Evolutionary conservation across 1,139 yeast species (phyloP).

Genomic region (Protomyces inouyei): DNA sequence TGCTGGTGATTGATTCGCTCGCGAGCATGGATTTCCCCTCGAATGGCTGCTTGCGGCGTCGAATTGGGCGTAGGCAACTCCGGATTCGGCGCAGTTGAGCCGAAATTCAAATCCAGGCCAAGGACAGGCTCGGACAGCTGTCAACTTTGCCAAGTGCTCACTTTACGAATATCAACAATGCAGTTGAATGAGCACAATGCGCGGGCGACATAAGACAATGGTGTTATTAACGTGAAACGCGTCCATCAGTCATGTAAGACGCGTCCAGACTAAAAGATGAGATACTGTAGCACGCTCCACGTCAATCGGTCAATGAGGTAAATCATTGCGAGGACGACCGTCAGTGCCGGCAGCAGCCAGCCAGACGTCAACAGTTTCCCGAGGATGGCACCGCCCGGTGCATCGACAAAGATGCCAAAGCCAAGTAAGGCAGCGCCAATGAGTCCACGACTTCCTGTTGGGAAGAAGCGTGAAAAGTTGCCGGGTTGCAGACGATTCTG

Average conservation of each 20-base stretch:
- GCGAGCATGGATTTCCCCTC: too few species aligned
- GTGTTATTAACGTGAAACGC: too few species aligned
- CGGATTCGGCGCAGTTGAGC: too few species aligned
- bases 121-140: too few species aligned
- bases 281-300: background rate
- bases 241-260: background rate
- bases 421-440: constrained; percentile 7
- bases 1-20: too few species aligned
- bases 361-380: background rate
- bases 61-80: too few species aligned
- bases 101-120: too few species aligned
- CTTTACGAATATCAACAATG: too few species aligned
- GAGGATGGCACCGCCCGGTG: background rate
- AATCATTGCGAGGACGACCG: background rate
- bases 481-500: constrained; percentile 6
- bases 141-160: too few species aligned
- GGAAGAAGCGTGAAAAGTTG: constrained; percentile 17
- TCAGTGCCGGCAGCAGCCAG: background rate
- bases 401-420: constrained; percentile 2
- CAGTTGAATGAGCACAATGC: too few species aligned
- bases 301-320: background rate
- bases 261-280: background rate
- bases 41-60: too few species aligned
- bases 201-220: too few species aligned
- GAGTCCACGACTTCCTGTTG: background rate